phyloP scores from a whole-genome alignment of 2,329 filamentous ascomycete species.

The Xenoacremonium recifei region DNA sequence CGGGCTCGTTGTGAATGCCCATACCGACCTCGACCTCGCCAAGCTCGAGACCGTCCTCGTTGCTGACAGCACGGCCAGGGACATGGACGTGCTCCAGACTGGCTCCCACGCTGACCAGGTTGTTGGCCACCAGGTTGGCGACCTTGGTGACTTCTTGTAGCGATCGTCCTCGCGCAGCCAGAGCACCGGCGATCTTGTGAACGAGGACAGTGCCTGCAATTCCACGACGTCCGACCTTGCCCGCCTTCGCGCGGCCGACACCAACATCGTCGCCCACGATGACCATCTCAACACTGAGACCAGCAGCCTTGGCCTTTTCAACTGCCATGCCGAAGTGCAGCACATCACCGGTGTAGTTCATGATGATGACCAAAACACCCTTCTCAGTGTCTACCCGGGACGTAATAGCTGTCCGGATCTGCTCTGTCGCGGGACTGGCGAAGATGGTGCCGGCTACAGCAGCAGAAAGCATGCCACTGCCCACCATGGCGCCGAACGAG shows the following conservation, averaged over 20 bases:
- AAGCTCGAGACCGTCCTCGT: slow-evolving; percentile 53
- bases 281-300: slow-evolving; percentile 79
- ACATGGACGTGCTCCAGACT: slow-evolving; percentile 92
- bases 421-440: slow-evolving; percentile 76
- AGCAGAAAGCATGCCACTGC: slow-evolving; percentile 74
- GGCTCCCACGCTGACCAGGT: slow-evolving; percentile 81
- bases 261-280: slow-evolving; percentile 91
- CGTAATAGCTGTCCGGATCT: slow-evolving; percentile 75
- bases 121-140: slow-evolving; percentile 69
- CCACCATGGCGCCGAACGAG: slow-evolving; percentile 82
- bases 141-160: slow-evolving; percentile 72
- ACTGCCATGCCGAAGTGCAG: slow-evolving; percentile 93
- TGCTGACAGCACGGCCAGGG: slow-evolving; percentile 66
- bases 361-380: slow-evolving; percentile 86
- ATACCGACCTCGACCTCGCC: slow-evolving; percentile 67
- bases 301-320: slow-evolving; percentile 83
- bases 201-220: slow-evolving; percentile 90
- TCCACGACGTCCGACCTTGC: slow-evolving; percentile 89
- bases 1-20: slow-evolving; percentile 74
- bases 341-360: slow-evolving; percentile 92
- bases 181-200: slow-evolving; percentile 83
- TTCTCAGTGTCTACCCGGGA: slow-evolving; percentile 67
- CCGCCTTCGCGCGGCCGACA: slow-evolving; percentile 75
- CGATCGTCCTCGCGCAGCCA: slow-evolving; percentile 68
- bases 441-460: slow-evolving; percentile 88